A percentile compares a stretch with the other conserved stretches of the same genome.
phyloP scores from a whole-genome alignment of 2,329 filamentous ascomycete genomes.

The Colletotrichum echinochloae region DNA sequence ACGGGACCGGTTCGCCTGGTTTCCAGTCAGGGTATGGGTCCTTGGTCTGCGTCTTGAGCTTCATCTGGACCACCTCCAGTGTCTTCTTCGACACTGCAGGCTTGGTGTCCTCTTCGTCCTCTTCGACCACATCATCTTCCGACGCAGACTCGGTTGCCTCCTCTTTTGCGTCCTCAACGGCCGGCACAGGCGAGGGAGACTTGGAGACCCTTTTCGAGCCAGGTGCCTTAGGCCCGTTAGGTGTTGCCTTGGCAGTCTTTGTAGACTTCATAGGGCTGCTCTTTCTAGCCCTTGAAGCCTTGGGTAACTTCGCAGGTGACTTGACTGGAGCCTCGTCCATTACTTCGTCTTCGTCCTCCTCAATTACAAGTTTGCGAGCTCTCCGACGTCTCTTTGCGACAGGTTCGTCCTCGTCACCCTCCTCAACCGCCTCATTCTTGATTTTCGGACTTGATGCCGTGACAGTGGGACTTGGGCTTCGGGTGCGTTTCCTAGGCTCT shows the following conservation, averaged over 20 bases:
- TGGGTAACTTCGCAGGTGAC: conserved; percentile 39
- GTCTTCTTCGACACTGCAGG: conserved; percentile 79
- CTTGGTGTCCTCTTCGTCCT: conserved; percentile 71
- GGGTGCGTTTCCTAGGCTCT: conserved; percentile 62
- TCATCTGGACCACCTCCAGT: conserved; percentile 83
- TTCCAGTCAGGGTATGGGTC: conserved; percentile 98
- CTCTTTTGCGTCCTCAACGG: conserved; percentile 46
- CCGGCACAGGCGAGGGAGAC: conserved; percentile 42
- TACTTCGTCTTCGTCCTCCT: conserved; percentile 62
- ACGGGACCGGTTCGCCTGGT: conserved; percentile 87
- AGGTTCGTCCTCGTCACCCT: conserved; percentile 70
- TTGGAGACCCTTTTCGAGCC: conserved; percentile 12
- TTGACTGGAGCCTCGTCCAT: conserved; percentile 51
- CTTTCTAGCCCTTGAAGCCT: conserved; percentile 15
- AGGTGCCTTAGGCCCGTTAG: conserved; percentile 44
- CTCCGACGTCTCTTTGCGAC: conserved; percentile 68
- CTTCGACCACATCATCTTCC: conserved; percentile 63
- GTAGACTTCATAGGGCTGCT: conserved; percentile 33
- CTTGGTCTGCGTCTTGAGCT: conserved; percentile 74
- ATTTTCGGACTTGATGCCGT: conserved; percentile 43
- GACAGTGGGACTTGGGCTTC: conserved; percentile 44
- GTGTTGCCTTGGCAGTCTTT: conserved; percentile 28
- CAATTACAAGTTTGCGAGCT: conserved; percentile 55
- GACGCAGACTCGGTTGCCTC: conserved; percentile 51
- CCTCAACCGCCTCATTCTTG: conserved; percentile 54